phyloP scores from a whole-genome alignment of 2,329 filamentous ascomycete species.

The Diaporthe citriasiana region DNA sequence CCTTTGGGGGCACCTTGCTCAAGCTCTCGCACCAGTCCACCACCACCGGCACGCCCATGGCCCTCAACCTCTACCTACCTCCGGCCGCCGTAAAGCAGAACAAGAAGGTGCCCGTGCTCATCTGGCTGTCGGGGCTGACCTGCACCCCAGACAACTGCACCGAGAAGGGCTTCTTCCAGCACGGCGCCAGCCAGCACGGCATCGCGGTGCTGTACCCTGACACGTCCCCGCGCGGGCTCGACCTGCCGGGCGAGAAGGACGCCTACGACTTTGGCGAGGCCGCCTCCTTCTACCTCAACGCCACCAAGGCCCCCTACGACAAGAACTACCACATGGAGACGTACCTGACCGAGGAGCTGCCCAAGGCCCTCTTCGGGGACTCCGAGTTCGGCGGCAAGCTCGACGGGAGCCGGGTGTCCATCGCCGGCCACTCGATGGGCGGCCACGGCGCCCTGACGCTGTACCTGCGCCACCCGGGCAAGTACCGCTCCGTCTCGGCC shows the following conservation, averaged over 20 bases:
- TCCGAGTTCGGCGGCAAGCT: conserved; percentile 76
- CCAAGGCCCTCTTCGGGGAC: conserved; percentile 77
- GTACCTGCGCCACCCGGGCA: conserved; percentile 91
- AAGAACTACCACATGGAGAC: conserved; percentile 93
- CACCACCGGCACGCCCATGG: conserved; percentile 89
- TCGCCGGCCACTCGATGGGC: conserved; percentile 97
- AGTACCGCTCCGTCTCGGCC: conserved; percentile 89
- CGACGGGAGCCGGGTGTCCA: conserved; percentile 79
- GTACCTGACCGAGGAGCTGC: conserved; percentile 93
- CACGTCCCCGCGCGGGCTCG: conserved; percentile 89
- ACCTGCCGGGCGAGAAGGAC: conserved; percentile 88
- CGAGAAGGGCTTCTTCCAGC: conserved; percentile 92
- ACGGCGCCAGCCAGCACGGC: conserved; percentile 81
- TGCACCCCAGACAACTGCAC: conserved; percentile 91
- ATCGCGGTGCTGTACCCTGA: conserved; percentile 97
- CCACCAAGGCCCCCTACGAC: conserved; percentile 80
- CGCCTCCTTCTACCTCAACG: conserved; percentile 95
- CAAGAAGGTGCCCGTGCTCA: conserved; percentile 83
- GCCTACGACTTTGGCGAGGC: conserved; percentile 92
- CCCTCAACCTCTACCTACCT: conserved; percentile 92
- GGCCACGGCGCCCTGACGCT: conserved; percentile 95
- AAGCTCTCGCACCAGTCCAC: conserved; percentile 91
- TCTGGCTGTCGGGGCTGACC: conserved; percentile 94
- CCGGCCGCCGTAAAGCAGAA: conserved; percentile 70
- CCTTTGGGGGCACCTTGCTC: conserved; percentile 93